Percentiles rank a stretch among this genome's conserved stretches.
These are phyloP conservation scores for Juglanconis juglandina DNA, from an alignment of 2,329 filamentous ascomycete genomes.

Conservation along the genomic window DNA sequence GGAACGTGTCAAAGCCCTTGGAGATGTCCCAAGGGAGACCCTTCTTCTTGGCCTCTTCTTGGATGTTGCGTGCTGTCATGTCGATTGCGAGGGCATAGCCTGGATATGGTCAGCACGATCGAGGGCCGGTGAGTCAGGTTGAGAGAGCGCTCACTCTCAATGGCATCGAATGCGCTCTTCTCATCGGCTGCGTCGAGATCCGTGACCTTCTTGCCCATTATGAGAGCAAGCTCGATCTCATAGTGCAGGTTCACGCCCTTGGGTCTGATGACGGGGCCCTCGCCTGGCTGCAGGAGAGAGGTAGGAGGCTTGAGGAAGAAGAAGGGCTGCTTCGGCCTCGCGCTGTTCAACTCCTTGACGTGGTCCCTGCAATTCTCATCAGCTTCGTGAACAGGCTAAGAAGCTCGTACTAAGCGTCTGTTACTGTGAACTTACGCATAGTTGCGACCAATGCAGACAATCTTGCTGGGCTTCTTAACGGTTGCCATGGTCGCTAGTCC, in stretches of 20 bases:
- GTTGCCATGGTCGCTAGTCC: conserved; percentile 33
- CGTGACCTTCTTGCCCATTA: conserved; percentile 77
- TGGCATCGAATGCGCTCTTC: conserved; percentile 73
- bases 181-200: conserved; percentile 74
- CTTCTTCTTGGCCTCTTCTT: conserved; percentile 96
- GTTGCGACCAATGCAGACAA: conserved; percentile 86
- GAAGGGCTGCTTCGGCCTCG: conserved; percentile 88
- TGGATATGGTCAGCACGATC: conserved; percentile 28
- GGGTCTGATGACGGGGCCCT: conserved; percentile 78
- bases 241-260: conserved; percentile 84
- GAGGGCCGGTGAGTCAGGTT: neutral
- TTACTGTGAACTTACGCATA: conserved; percentile 68
- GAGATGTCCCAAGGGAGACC: conserved; percentile 93
- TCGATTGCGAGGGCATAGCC: conserved; percentile 90
- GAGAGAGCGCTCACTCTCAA: conserved; percentile 60
- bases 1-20: conserved; percentile 97
- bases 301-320: conserved; percentile 97
- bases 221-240: conserved; percentile 87
- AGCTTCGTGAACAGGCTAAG: conserved; percentile 12
- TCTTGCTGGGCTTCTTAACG: conserved; percentile 54
- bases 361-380: conserved; percentile 64
- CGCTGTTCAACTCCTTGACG: conserved; percentile 85
- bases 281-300: conserved; percentile 74
- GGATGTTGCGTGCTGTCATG: conserved; percentile 93
- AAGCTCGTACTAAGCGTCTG: neutral